phyloP scores from a whole-genome alignment of 1,139 yeast species.

The Keqinozyma sinolaborantium region DNA sequence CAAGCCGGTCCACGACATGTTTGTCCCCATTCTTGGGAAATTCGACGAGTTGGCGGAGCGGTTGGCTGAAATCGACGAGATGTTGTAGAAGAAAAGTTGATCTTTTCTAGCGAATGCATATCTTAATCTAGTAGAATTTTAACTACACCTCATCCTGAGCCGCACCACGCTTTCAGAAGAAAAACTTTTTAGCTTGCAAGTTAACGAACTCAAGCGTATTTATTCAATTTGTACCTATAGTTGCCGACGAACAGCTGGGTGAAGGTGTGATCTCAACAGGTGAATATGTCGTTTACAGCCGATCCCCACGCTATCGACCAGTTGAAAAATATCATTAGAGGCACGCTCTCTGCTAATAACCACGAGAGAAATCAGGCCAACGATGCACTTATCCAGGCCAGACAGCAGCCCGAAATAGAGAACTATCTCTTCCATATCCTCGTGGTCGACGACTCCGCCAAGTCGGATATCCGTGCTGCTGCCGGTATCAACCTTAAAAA shows the following conservation, averaged over 20 bases:
- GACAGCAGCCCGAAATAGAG: constrained; percentile 67
- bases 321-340: constrained; percentile 58
- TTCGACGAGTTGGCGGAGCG: constrained; percentile 45
- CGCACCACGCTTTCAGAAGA: neutral
- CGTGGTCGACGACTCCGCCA: constrained; percentile 45
- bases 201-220: too few relatives aligned
- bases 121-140: neutral
- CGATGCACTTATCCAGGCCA: constrained; percentile 66
- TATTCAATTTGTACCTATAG: too few relatives aligned
- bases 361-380: constrained; percentile 57
- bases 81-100: constrained; percentile 9
- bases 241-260: too few relatives aligned
- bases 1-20: constrained; percentile 44
- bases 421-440: constrained; percentile 74
- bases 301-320: constrained; percentile 60
- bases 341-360: constrained; percentile 60
- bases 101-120: constrained; percentile 1
- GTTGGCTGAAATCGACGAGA: constrained; percentile 40
- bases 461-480: constrained; percentile 71
- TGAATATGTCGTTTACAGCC: constrained; percentile 56
- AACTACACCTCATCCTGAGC: neutral
- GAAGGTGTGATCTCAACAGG: neutral
- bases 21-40: constrained; percentile 42
- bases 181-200: neutral
- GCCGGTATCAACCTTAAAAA: constrained; percentile 88